Conservation (phyloP, 768 basidiomycete species). For the Termitomyces titanicus region DNA sequence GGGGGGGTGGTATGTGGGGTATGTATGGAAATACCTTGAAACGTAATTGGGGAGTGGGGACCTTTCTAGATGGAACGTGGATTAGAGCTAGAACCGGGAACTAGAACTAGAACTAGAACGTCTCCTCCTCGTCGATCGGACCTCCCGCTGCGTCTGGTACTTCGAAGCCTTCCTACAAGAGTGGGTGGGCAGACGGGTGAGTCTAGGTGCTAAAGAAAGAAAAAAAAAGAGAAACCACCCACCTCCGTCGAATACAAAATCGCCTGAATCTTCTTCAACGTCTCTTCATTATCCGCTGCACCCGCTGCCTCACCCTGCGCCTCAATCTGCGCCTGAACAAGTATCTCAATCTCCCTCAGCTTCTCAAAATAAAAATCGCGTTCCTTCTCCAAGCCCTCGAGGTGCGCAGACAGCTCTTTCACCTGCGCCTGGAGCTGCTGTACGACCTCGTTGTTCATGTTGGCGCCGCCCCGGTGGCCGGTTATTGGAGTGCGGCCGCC, state of each 20-base stretch:
- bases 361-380: slow-evolving; percentile 98
- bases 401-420: slow-evolving; percentile 72
- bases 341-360: slow-evolving; percentile 95
- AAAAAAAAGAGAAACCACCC: not conserved
- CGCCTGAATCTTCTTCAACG: slow-evolving; percentile 78
- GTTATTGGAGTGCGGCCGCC: slow-evolving; percentile 73
- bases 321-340: slow-evolving; percentile 81
- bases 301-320: slow-evolving; percentile 49
- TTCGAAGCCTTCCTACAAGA: slow-evolving; percentile 83
- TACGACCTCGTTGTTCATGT: slow-evolving; percentile 65
- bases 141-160: slow-evolving; percentile 65
- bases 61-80: too few relatives aligned
- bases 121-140: slow-evolving; percentile 78
- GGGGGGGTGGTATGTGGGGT: too few relatives aligned
- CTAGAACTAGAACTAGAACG: slow-evolving; percentile 59
- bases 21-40: not conserved
- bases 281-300: slow-evolving; percentile 53
- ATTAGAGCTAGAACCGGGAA: too few relatives aligned
- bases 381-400: slow-evolving; percentile 95
- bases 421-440: slow-evolving; percentile 72
- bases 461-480: slow-evolving; percentile 64
- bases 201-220: too few relatives aligned
- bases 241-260: slow-evolving; percentile 95
- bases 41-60: not conserved
- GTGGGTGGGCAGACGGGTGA: too few relatives aligned